phyloP scores from a whole-genome alignment of 2,329 filamentous ascomycete species.

The Phialophora expanda region DNA sequence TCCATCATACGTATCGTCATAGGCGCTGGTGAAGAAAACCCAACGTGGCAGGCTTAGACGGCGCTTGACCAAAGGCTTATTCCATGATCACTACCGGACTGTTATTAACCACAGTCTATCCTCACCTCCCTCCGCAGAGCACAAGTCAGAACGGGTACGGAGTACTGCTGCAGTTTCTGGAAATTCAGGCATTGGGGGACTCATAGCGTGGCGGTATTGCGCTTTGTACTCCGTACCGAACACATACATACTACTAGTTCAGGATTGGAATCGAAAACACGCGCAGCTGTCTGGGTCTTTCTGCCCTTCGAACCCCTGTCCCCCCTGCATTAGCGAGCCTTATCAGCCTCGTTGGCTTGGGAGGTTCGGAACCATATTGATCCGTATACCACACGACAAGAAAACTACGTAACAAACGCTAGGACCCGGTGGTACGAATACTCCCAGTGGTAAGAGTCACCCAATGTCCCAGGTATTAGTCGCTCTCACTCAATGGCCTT shows the following conservation, averaged over 20 bases:
- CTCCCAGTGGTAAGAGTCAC: no score
- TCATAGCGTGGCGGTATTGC: conserved; percentile 10
- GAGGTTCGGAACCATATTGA: neutral
- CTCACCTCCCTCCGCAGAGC: neutral
- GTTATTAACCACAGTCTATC: conserved; percentile 17
- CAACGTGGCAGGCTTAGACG: conserved; percentile 20
- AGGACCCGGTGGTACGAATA: neutral
- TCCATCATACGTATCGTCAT: conserved; percentile 10
- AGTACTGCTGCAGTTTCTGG: conserved; percentile 7
- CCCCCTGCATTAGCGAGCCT: neutral
- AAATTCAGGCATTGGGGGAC: neutral
- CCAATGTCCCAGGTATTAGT: no score
- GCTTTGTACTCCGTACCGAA: conserved; percentile 17
- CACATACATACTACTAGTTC: conserved; percentile 14
- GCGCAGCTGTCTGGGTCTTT: neutral
- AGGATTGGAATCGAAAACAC: conserved; percentile 2
- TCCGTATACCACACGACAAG: neutral
- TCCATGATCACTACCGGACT: neutral
- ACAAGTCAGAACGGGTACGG: conserved; percentile 8
- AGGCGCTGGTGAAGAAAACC: conserved; percentile 1
- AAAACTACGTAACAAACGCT: neutral
- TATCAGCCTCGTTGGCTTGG: neutral
- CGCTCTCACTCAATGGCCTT: no score
- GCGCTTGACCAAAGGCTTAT: conserved; percentile 7
- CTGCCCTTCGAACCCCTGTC: neutral